Evolutionary conservation across 164 flowering plant genomes (phyloP), one percentile per base, ranked within the genome.

Genomic region (Liquidambar formosana): DNA sequence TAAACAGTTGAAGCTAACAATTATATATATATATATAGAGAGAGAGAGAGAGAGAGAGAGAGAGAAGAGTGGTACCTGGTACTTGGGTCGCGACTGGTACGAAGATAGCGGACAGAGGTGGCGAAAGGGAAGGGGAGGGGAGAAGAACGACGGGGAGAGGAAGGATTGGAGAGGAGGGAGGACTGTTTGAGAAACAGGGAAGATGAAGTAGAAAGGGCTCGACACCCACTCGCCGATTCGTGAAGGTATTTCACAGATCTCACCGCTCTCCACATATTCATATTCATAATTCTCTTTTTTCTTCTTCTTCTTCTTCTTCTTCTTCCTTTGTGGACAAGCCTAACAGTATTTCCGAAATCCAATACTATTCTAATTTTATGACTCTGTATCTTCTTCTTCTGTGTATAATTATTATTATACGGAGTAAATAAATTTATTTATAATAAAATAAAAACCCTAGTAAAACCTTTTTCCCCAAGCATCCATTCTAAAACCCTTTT

Each of bases 21-120:
- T n/a, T n/a, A n/a, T n/a, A n/a, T n/a, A n/a, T n/a, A n/a, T n/a
- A n/a, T n/a, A n/a, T n/a, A n/a, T n/a, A n/a, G n/a, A n/a, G n/a
- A n/a, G n/a, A n/a, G n/a, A n/a, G n/a, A n/a, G n/a, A n/a, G n/a
- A n/a, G n/a, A n/a, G n/a, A n/a, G n/a, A n/a, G n/a, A n/a, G n/a
- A n/a, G n/a, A n/a, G n/a, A n/a, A n/a, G n/a, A n/a, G n/a, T n/a
- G n/a, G n/a, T 13, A 77, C 83, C 82, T 73, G 53, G 51, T n/a
- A 65, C 66, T 25, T 26, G 80, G 65, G 26, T 81, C 85, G 0
- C 83, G 80, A 52, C 74, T 57, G 14, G 75, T 27, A 26, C 85
- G 81, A 62, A 71, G 48, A 47, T 69, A 53, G 62, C 86, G 86
- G 62, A 79, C 71, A 58, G 71, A 5, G 52, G 61, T 43, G 47